Evolutionary conservation across 2,329 filamentous ascomycete species (phyloP).

Genomic region (Cordyceps fumosorosea): DNA sequence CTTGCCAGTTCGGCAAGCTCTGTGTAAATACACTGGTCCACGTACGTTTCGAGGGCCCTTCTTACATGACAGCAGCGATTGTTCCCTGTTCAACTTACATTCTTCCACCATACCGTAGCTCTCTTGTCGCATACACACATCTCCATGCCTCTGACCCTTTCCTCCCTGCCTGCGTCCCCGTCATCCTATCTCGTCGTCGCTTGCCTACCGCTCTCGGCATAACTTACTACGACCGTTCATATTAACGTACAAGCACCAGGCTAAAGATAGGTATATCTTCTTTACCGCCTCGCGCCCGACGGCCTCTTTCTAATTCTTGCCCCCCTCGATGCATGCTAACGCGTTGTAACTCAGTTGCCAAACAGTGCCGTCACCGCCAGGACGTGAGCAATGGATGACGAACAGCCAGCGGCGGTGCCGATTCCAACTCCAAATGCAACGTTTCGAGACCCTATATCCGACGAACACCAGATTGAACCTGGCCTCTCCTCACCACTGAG

Average conservation of each 20-base stretch:
- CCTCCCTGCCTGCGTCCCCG: not conserved
- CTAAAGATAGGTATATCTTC: not conserved
- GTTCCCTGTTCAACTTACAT: not conserved
- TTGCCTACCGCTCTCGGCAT: no score
- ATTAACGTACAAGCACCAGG: not conserved
- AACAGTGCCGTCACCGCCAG: not conserved
- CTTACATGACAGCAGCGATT: not conserved
- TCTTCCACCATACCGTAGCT: not conserved
- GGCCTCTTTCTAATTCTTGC: not conserved
- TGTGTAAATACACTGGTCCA: not conserved
- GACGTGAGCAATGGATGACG: constrained; percentile 22
- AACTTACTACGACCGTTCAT: not conserved
- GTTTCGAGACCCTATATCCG: constrained; percentile 33
- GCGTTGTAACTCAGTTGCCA: not conserved
- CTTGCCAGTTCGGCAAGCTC: not conserved
- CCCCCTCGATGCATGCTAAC: not conserved
- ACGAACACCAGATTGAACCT: constrained; percentile 33
- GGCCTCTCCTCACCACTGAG: constrained; percentile 34
- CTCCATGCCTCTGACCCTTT: not conserved
- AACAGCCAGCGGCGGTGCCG: not conserved
- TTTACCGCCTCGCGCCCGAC: not conserved
- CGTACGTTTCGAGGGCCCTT: not conserved
- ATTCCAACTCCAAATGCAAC: constrained; percentile 26
- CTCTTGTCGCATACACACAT: not conserved
- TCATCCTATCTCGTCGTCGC: not conserved